phyloP scores from a whole-genome alignment of 176 grass and related monocot genomes.

The Raddia guianensis region DNA sequence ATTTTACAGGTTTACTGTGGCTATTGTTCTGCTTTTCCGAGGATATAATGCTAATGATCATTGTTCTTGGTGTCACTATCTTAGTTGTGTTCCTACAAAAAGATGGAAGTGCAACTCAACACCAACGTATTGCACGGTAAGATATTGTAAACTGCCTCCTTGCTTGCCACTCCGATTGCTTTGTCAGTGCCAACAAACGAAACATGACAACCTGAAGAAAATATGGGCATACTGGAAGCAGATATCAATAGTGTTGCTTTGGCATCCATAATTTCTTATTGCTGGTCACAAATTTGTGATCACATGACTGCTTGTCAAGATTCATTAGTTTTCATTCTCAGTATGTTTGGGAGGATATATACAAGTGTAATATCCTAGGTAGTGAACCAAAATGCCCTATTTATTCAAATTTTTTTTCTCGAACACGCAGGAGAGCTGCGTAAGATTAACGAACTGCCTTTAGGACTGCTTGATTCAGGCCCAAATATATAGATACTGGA shows the following conservation, averaged over 20 bases:
- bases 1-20: constrained; percentile 62
- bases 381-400: not conserved
- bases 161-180: not conserved
- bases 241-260: not conserved
- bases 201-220: not conserved
- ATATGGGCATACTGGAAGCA: not conserved
- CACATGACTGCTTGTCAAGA: not conserved
- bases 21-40: constrained; percentile 61
- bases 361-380: not conserved
- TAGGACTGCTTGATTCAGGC: not conserved
- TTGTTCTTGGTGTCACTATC: constrained; percentile 87
- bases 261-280: not conserved
- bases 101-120: constrained; percentile 63
- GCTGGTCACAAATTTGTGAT: not conserved
- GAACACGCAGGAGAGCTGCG: no score
- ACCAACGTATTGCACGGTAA: constrained; percentile 52
- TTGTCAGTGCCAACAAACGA: not conserved
- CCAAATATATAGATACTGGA: not conserved
- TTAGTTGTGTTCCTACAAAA: constrained; percentile 72
- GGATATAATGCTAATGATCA: constrained; percentile 77
- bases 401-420: not conserved
- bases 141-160: constrained; percentile 2
- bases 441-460: not conserved
- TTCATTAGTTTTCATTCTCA: not conserved
- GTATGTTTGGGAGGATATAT: not conserved